Evolutionary conservation across 257 asterid genomes (phyloP).

Genomic region (Leonotis leonurus): DNA sequence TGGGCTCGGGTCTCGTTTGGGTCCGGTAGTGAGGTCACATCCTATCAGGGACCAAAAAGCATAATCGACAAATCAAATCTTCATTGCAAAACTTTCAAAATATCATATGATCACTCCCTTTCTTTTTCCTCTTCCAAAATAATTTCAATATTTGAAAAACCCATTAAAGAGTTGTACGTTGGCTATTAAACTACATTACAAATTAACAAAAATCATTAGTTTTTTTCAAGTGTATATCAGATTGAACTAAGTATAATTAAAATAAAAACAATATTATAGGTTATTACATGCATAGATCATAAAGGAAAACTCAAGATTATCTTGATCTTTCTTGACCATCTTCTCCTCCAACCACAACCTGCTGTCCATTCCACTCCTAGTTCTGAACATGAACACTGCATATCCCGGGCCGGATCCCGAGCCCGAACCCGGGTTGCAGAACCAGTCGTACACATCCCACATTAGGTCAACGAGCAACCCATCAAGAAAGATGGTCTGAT

Average conservation of each 20-base stretch:
- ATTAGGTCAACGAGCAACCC: constrained; percentile 77
- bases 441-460: constrained; percentile 99
- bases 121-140: background rate
- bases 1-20: no score
- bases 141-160: background rate
- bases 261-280: constrained; percentile 8
- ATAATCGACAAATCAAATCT: constrained; percentile 25
- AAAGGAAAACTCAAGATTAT: constrained; percentile 63
- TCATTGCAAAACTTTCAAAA: constrained; percentile 23
- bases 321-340: constrained; percentile 46
- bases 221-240: no score
- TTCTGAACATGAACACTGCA: constrained; percentile 91
- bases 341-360: constrained; percentile 90
- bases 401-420: constrained; percentile 31
- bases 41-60: constrained; percentile 32
- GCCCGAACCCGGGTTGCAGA: constrained; percentile 20
- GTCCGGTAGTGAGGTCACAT: no score
- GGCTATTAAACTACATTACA: background rate
- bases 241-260: background rate
- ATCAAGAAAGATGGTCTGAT: constrained; percentile 76
- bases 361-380: constrained; percentile 79
- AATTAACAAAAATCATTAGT: background rate
- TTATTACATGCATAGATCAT: constrained; percentile 68
- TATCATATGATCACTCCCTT: constrained; percentile 11
- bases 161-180: no score